Percentiles rank a stretch among this genome's conserved stretches.
Evolutionary conservation across 805 yeast genomes (phyloP).

Genomic region (Deakozyma indianensis): DNA sequence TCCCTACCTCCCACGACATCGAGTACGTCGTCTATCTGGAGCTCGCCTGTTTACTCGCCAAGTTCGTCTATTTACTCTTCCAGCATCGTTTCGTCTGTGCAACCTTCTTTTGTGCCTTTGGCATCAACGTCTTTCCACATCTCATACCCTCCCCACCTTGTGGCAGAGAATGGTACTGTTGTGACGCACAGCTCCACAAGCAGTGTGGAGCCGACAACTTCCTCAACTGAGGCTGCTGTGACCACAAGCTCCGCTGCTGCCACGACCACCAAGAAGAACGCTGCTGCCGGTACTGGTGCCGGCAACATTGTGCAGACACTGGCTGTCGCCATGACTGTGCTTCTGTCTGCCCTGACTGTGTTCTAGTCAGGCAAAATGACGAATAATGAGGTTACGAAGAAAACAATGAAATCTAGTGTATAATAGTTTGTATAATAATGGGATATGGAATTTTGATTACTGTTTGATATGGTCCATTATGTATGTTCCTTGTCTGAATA

Average conservation of each 20-base stretch:
- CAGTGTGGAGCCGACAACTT: background rate
- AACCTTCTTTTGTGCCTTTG: background rate
- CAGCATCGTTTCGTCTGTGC: background rate
- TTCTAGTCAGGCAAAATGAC: background rate
- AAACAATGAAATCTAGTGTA: background rate
- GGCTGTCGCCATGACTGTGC: background rate
- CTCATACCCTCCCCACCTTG: background rate
- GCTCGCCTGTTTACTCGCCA: constrained; percentile 2
- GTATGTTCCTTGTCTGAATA: no score
- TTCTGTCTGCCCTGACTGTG: background rate
- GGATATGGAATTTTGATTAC: background rate
- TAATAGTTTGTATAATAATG: no score
- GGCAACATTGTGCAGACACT: background rate
- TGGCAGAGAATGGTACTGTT: background rate
- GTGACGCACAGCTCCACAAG: background rate
- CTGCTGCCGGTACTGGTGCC: background rate
- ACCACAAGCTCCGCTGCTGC: background rate
- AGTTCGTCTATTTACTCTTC: constrained; percentile 1
- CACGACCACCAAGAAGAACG: background rate
- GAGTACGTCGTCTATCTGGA: background rate
- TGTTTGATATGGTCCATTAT: no score
- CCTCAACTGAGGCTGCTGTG: background rate
- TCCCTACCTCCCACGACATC: background rate
- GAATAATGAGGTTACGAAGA: background rate
- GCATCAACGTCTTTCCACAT: background rate